Evolutionary conservation across 2,329 filamentous ascomycete genomes (phyloP).

Genomic region (Calonectria multiphialidica): DNA sequence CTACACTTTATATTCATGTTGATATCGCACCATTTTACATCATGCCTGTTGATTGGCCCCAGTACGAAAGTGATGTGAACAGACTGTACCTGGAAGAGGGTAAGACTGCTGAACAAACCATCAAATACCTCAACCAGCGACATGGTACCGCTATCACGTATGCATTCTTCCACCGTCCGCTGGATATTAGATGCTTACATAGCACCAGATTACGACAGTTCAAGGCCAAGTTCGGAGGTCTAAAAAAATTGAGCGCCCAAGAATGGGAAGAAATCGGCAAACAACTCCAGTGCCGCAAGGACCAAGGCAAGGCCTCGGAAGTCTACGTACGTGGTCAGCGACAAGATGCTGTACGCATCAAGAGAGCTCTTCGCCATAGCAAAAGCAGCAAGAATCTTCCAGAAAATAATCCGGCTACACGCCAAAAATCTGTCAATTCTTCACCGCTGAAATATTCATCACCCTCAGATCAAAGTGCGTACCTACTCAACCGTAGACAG

Average conservation of each 20-base stretch:
- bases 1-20: no score
- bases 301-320: neutral
- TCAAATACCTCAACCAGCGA: neutral
- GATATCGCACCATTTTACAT: neutral
- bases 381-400: neutral
- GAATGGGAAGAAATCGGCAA: neutral
- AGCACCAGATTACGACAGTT: neutral
- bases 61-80: neutral
- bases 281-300: neutral
- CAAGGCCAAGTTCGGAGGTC: neutral
- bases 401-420: neutral
- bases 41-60: neutral
- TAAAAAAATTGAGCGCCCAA: neutral
- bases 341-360: neutral
- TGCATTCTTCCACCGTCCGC: no score
- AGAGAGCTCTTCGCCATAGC: neutral
- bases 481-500: neutral
- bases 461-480: neutral
- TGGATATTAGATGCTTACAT: neutral
- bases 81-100: neutral
- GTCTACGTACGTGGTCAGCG: slow-evolving; percentile 1
- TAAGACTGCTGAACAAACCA: neutral
- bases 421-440: no score
- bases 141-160: neutral
- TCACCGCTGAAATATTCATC: neutral